phyloP scores from a whole-genome alignment of 257 asterid species.

The Solanum appendiculatum region DNA sequence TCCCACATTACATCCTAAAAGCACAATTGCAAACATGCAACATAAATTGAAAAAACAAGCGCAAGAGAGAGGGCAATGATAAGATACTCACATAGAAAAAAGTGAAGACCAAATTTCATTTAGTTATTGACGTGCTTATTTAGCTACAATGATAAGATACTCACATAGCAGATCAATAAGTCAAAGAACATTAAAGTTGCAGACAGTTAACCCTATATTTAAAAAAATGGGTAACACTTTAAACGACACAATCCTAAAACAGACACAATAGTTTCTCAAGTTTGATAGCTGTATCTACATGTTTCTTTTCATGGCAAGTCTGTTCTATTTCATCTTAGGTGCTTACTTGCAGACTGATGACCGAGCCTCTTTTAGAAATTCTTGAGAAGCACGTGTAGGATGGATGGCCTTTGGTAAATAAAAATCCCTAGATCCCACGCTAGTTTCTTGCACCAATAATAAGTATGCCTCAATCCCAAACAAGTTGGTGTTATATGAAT shows the following conservation, averaged over 20 bases:
- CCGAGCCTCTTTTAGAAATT: background rate
- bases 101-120: background rate
- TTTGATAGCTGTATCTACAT: background rate
- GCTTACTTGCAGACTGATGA: background rate
- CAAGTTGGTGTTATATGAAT: background rate
- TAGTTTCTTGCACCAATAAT: background rate
- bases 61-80: background rate
- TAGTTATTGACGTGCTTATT: background rate
- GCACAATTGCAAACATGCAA: background rate
- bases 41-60: background rate
- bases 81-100: background rate
- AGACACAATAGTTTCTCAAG: background rate
- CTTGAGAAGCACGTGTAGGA: background rate
- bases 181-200: background rate
- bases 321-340: background rate
- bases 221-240: background rate
- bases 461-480: background rate
- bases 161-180: background rate
- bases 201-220: background rate
- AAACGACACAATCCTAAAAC: background rate
- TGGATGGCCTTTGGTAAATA: background rate
- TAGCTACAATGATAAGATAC: background rate
- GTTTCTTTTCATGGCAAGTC: background rate
- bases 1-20: background rate
- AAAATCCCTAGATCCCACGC: background rate